Evolutionary conservation across 352 stramenopile genomes (phyloP), one percentile per base, ranked within the genome.

Genomic region (Phytophthora crassamura): DNA sequence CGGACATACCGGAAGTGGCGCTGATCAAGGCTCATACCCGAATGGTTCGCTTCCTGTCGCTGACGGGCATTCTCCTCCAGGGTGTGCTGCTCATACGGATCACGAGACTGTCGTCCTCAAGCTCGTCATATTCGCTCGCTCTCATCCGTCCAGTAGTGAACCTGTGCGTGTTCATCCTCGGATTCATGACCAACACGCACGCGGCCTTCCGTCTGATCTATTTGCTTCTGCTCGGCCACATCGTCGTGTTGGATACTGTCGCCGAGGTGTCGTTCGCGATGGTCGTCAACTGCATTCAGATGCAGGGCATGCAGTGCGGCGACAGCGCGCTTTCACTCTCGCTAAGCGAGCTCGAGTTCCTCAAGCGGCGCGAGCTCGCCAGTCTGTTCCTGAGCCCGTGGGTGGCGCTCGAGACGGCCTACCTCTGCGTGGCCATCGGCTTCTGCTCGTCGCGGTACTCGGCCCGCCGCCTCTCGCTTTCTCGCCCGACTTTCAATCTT

Each of bases 161-260:
- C 42, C 34, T 84, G 25, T 87, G 76, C 50, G 64, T 62, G 5
- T 84, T 80, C 49, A 55, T 84, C 15, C 60, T 89, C 32, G 80
- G 77, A 30, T 91, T 91, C 59, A 89, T 84, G 77, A 90, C 78
- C 58, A 90, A 86, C 77, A 86, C 78, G 7, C 78, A 91, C 51
- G 66, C 76, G 14, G 77, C 74, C n/a, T 91, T 82, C 58, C 78
- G 80, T 14, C 39, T 84, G 16, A 41, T 68, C 1, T 81, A 75
- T 15, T 32, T 89, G 11, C 8, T 72, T 34, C 14, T 84, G 8
- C 51, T 85, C 2, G 58, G 48, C n/a, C 63, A 78, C n/a, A 67
- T 86, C 7, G 28, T 88, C 9, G 64, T 75, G 9, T 60, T 78
- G 14, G 77, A 89, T 66, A 83, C 72, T 3, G 30, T 89, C 43